Evolutionary conservation across 305 asterid species (phyloP).

Genomic region (Fraxinus velutina): DNA sequence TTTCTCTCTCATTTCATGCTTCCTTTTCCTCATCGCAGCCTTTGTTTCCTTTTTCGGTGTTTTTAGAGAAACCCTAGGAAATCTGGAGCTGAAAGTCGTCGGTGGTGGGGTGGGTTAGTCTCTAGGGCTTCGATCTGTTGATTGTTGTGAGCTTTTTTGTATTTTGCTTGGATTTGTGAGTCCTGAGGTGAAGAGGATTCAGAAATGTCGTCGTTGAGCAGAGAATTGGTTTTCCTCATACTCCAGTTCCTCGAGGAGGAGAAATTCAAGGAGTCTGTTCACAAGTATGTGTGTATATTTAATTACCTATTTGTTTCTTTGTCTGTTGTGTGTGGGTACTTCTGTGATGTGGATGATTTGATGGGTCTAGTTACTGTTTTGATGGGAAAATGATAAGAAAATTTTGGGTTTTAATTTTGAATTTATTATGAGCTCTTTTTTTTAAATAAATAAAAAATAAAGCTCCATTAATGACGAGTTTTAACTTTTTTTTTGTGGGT

Average conservation of each 20-base stretch:
- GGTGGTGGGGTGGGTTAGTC: constrained; percentile 36
- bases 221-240: constrained; percentile 92
- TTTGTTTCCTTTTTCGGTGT: constrained; percentile 20
- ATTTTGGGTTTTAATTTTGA: constrained; percentile 22
- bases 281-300: constrained; percentile 43
- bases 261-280: constrained; percentile 96
- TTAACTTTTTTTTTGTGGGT: constrained; percentile 3
- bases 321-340: constrained; percentile 12
- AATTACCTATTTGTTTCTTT: neutral
- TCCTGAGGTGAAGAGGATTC: constrained; percentile 26
- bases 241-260: constrained; percentile 96
- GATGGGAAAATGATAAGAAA: constrained; percentile 18
- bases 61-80: constrained; percentile 63
- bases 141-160: constrained; percentile 13
- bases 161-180: constrained; percentile 35
- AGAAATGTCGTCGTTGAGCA: constrained; percentile 86
- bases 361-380: constrained; percentile 5
- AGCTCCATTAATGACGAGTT: constrained; percentile 19
- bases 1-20: constrained; percentile 25
- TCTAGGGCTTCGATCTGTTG: constrained; percentile 64
- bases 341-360: constrained; percentile 17
- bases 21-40: constrained; percentile 31
- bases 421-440: neutral
- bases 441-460: neutral
- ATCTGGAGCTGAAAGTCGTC: constrained; percentile 28